phyloP scores from a whole-genome alignment of 2,329 filamentous ascomycete genomes.

The Sporothrix curviconia region DNA sequence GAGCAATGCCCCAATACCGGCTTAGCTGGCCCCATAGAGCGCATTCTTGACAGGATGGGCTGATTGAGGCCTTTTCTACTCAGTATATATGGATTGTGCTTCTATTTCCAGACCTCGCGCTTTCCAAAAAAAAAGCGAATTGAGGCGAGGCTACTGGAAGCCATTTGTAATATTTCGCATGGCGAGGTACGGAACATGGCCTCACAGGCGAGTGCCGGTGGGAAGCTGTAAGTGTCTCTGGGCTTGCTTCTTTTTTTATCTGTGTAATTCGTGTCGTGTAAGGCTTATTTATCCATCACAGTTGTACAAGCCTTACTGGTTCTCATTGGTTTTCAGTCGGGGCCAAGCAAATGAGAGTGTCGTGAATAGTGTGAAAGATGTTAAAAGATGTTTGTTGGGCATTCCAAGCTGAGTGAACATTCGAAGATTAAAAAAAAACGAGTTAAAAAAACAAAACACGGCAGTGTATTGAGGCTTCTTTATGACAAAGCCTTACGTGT shows the following conservation, averaged over 20 bases:
- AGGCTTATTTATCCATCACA: constrained; percentile 7
- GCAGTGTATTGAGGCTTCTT: background rate
- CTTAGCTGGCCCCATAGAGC: too few relatives aligned
- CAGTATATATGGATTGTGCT: too few relatives aligned
- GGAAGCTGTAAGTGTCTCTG: too few relatives aligned
- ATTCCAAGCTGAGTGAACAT: background rate
- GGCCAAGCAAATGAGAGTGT: background rate
- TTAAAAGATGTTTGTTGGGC: background rate
- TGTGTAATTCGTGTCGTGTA: constrained; percentile 4
- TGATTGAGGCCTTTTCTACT: background rate
- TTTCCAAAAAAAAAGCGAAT: background rate
- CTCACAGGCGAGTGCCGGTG: background rate
- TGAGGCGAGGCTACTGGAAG: background rate
- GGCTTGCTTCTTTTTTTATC: too few relatives aligned
- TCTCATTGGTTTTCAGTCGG: background rate
- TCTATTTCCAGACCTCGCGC: background rate
- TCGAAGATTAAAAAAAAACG: background rate
- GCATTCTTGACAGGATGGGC: background rate
- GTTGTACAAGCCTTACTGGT: constrained; percentile 1
- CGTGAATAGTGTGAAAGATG: too few relatives aligned
- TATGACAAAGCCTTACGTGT: constrained; percentile 11
- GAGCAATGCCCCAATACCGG: too few relatives aligned
- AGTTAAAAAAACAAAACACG: background rate
- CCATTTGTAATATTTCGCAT: too few relatives aligned
- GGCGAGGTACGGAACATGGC: background rate